Conservation (phyloP, 2,329 filamentous ascomycete species). For the Sphaceloma murrayae region DNA sequence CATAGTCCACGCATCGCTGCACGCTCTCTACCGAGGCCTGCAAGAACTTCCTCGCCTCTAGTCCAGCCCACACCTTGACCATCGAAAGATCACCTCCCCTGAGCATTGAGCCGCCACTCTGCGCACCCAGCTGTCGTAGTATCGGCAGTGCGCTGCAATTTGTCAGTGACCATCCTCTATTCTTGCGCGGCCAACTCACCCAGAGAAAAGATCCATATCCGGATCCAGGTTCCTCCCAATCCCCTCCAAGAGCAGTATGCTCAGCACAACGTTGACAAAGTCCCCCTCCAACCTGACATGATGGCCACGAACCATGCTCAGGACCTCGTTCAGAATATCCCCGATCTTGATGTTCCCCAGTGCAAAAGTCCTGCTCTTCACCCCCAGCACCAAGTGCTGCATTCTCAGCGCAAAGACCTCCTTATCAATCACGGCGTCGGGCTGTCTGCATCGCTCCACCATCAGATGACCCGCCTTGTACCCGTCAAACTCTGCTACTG, state of each 20-base stretch:
- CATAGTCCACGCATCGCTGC: conserved; percentile 83
- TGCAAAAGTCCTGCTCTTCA: conserved; percentile 84
- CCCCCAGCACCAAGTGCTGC: conserved; percentile 86
- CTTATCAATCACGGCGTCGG: conserved; percentile 75
- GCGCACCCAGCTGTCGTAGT: conserved; percentile 72
- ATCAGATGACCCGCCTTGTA: conserved; percentile 92
- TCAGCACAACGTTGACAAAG: conserved; percentile 96
- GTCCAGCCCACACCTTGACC: conserved; percentile 81
- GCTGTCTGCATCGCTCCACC: conserved; percentile 90
- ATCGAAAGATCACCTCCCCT: conserved; percentile 49
- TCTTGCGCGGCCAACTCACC: conserved; percentile 36
- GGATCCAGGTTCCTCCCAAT: conserved; percentile 85
- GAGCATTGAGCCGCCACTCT: conserved; percentile 53
- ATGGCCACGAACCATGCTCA: conserved; percentile 82
- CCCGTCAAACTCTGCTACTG: conserved; percentile 91
- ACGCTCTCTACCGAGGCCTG: conserved; percentile 85
- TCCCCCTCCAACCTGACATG: conserved; percentile 94
- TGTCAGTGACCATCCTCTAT: conserved; percentile 18
- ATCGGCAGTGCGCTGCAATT: conserved; percentile 73
- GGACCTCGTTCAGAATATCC: conserved; percentile 81
- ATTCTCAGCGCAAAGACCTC: conserved; percentile 93
- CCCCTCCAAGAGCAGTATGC: conserved; percentile 84
- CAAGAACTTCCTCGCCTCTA: conserved; percentile 81
- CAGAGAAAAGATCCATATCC: conserved; percentile 73
- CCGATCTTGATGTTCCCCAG: conserved; percentile 93